Base-by-base conservation (phyloP, 2,329 filamentous ascomycete species). In the Mariannaea elegans region DNA sequence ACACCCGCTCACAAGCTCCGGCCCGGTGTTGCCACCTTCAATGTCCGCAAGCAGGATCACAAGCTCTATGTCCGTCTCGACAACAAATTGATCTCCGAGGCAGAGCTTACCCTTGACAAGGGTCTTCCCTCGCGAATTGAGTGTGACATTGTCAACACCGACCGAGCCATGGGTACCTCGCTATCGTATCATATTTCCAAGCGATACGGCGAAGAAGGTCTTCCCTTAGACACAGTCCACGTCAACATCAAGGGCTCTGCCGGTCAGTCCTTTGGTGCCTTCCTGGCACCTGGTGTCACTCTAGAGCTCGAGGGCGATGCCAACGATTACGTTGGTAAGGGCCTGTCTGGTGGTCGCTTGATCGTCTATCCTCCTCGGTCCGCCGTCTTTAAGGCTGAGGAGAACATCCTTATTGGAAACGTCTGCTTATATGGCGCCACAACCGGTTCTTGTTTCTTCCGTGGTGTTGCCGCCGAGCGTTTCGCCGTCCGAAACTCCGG, bases 291-390 rank as follows among this genome's bases (percentile, higher is more conserved):
- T 62, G 94, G 94, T 85, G 89, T 97, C 44, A 98, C 94, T 1
- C 82, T 98, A 45, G 94, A 98, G 78, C 88, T 98, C 36, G 94
- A 98, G 80, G 94, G 94, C 78, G 94, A 98, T 75, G 83, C 93
- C 74, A 98, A 98, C 77, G 94, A 98, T 76, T 98, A 97, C 71
- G 94, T 98, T 56, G 94, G 94, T 68, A 98, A 98, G 84, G 93
- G 94, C 73, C 82, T 98, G 29, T 97, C 94, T 54, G 94, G 94
- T 76, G 94, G 94, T 76, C 91, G 94, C 56, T 80, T 98, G 66
- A 97, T 97, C 72, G 85, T 98, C 72, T 98, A 97, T 76, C 94
- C 94, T 62, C 93, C 94, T 46, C 91, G 94, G 45, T 88, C 90
- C 44, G 92, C 94, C 53, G 90, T 94, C 3, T 98, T 93, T 86